Percentiles rank a stretch among this genome's conserved stretches.
These are phyloP conservation scores for Gnomoniopsis sp. DNA, from an alignment of 2,329 filamentous ascomycete species.

Conservation along the genomic window DNA sequence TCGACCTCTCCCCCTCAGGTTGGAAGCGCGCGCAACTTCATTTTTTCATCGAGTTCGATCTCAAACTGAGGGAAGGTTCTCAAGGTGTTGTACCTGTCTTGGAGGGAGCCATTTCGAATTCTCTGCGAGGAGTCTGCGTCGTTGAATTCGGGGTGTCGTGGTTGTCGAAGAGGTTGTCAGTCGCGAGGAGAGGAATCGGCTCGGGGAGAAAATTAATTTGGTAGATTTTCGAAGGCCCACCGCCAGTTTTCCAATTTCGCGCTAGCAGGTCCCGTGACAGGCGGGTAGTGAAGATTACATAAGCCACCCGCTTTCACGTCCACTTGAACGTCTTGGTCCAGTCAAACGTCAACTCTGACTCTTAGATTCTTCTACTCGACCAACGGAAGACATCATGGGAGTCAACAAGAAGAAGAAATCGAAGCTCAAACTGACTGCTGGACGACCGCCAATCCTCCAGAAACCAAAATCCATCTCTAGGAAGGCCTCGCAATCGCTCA, in stretches of 20 bases:
- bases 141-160: constrained; percentile 13
- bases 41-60: constrained; percentile 16
- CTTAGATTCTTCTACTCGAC: neutral
- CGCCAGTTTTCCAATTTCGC: neutral
- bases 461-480: constrained; percentile 57
- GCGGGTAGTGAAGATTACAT: neutral
- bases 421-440: constrained; percentile 41
- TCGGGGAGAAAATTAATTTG: neutral
- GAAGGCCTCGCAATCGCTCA: constrained; percentile 61
- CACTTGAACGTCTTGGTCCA: neutral
- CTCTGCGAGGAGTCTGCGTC: constrained; percentile 16
- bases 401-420: constrained; percentile 39
- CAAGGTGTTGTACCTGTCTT: constrained; percentile 20
- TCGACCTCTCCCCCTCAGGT: constrained; percentile 16
- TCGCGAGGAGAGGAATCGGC: neutral
- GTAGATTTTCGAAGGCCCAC: neutral
- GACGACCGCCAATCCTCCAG: constrained; percentile 55
- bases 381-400: constrained; percentile 36
- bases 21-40: constrained; percentile 19
- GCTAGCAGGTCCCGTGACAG: neutral
- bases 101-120: constrained; percentile 19
- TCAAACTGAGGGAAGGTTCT: constrained; percentile 5
- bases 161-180: constrained; percentile 11
- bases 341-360: neutral
- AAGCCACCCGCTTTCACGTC: neutral